Base-by-base conservation (phyloP, 257 asterid genomes). In the Euphrasia confusa region DNA sequence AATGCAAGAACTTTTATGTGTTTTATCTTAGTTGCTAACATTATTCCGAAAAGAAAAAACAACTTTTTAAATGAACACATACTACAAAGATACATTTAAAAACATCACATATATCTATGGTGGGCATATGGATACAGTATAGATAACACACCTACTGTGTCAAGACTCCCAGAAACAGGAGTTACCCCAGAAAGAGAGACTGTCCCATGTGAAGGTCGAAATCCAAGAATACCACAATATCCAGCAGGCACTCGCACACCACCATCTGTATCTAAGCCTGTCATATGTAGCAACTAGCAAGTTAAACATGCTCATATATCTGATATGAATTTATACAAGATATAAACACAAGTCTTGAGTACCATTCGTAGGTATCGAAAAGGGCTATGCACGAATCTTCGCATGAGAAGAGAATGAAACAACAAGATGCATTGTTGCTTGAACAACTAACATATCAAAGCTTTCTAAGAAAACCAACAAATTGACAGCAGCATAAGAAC, bases 161-260 rank as follows among this genome's bases (percentile, higher is more conserved):
- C 99, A 64, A 93, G 95, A 72, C 95, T 87, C 55, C 84, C 74
- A 10, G 99, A 82, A 71, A 93, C 86, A 66, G 94, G 90, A 82
- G 84, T 69, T 48, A 83, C 76, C 67, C 96, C 97, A 14, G 80
- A 72, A 48, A 79, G 92, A 66, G 97, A 67, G 70, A 90, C 82
- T 17, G 81, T 72, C 62, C 97, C 97, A 68, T 74, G 77, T 62
- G 99, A 89, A 8, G 99, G 92, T 58, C 96, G 89, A 79, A 89
- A 93, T 48, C 99, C 97, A 45, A 89, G 72, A 44, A 87, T 47
- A 11, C 97, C 97, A 82, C 99, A 93, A 68, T 87, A 82, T 70
- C 80, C 97, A 63, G 97, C 97, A 59, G 99, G 97, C 68, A 87
- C 66, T 61, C 96, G 75, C 83, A 90, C 97, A 65, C 96, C 99